Percentiles rank a stretch among this genome's conserved stretches.
Evolutionary conservation across 164 flowering plant genomes (phyloP).

Genomic region (Nymphaea colorata): DNA sequence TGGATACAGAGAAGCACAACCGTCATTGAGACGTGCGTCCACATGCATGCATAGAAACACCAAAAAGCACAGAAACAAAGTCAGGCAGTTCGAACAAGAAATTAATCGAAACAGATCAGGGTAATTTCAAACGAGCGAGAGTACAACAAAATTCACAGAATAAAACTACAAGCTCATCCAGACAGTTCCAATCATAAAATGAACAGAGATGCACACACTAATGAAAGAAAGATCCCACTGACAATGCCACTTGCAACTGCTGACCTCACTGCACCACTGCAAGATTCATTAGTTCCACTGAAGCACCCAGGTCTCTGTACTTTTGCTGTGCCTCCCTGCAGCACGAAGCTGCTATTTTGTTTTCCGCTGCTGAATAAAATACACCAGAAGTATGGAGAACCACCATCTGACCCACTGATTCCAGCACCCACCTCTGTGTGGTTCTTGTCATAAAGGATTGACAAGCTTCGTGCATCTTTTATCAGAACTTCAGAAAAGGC

Average conservation of each 20-base stretch:
- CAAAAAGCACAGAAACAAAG: no score
- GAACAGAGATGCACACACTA: no score
- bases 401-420: constrained; percentile 72
- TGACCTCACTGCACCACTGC: constrained; percentile 33
- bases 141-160: no score
- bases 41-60: no score
- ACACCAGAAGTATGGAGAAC: constrained; percentile 91
- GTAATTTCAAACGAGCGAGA: no score
- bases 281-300: constrained; percentile 73
- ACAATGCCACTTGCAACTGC: neutral
- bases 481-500: constrained; percentile 66
- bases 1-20: no score
- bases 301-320: constrained; percentile 64
- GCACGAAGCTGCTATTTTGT: constrained; percentile 44
- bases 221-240: no score
- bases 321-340: constrained; percentile 47
- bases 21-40: no score
- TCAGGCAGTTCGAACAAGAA: no score
- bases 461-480: constrained; percentile 37
- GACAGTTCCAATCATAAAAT: no score
- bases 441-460: constrained; percentile 52
- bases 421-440: constrained; percentile 90
- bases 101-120: no score
- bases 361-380: constrained; percentile 68
- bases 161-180: no score